These are phyloP conservation scores for Fusarium fujikuroi DNA, from an alignment of 2,329 filamentous ascomycete genomes.

Conservation along the genomic window DNA sequence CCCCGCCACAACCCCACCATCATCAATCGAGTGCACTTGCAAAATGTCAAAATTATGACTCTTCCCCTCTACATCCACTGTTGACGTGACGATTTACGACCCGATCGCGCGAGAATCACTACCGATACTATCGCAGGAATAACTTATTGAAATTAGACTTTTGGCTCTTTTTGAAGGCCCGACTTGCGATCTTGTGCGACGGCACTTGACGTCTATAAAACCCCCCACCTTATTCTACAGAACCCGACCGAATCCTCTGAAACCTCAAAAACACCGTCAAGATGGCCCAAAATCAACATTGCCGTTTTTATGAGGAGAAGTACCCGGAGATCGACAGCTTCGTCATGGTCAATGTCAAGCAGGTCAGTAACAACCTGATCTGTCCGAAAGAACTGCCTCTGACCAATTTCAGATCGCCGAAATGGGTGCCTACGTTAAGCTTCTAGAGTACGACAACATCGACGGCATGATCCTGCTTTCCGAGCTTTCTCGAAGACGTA, in stretches of 20 bases:
- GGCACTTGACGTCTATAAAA: conserved; percentile 37
- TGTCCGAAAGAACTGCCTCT: conserved; percentile 27
- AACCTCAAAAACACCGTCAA: conserved; percentile 61
- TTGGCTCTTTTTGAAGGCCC: conserved; percentile 23
- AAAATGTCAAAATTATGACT: conserved; percentile 60
- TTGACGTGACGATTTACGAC: conserved; percentile 41
- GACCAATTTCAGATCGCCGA: conserved; percentile 81
- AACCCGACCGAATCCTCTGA: conserved; percentile 40
- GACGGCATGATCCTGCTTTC: conserved; percentile 99
- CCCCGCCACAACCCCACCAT: conserved; percentile 56
- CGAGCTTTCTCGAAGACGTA: conserved; percentile 97
- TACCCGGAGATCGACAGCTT: conserved; percentile 97
- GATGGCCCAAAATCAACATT: conserved; percentile 91
- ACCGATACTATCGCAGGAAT: conserved; percentile 1
- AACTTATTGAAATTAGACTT: conserved; percentile 15
- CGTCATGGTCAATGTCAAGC: conserved; percentile 99
- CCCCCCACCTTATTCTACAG: conserved; percentile 48
- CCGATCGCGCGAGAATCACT: conserved; percentile 32
- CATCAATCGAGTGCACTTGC: conserved; percentile 43
- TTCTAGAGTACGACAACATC: conserved; percentile 99
- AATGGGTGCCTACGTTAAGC: conserved; percentile 99
- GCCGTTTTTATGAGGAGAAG: conserved; percentile 97
- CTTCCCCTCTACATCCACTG: conserved; percentile 44
- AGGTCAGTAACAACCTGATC: conserved; percentile 65
- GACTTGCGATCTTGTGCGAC: conserved; percentile 40